Evolutionary conservation across 179 eudicot species (phyloP).

Genomic region (Silene coronaria): DNA sequence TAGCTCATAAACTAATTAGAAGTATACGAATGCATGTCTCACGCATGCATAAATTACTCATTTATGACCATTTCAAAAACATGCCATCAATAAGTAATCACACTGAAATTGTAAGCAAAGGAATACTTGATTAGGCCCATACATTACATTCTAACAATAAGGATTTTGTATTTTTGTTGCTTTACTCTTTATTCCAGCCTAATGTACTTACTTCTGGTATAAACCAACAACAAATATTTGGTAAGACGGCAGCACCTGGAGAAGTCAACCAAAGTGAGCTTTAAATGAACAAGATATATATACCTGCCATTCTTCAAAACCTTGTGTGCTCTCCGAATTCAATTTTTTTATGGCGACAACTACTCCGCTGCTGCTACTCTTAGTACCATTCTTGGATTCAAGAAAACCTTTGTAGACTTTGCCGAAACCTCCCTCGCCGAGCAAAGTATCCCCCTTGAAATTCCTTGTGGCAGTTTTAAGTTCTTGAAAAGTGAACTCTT

Average conservation of each 20-base stretch:
- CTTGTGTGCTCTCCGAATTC: slow-evolving; percentile 44
- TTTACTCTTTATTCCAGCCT: background rate
- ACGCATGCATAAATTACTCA: slow-evolving; percentile 3
- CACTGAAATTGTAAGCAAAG: background rate
- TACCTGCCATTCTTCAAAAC: slow-evolving; percentile 53
- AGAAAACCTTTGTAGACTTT: slow-evolving; percentile 46
- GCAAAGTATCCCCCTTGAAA: slow-evolving; percentile 31
- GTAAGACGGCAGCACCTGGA: background rate
- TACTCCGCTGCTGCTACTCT: slow-evolving; percentile 25
- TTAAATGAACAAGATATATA: background rate
- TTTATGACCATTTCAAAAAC: slow-evolving; percentile 13
- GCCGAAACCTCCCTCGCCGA: slow-evolving; percentile 48
- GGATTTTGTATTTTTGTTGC: background rate
- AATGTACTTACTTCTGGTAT: background rate
- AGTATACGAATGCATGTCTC: slow-evolving; percentile 8
- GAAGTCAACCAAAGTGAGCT: background rate
- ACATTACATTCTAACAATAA: background rate
- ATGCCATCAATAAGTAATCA: background rate
- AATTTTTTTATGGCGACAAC: slow-evolving; percentile 45
- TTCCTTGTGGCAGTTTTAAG: slow-evolving; percentile 41
- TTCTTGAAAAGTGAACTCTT: slow-evolving; percentile 35
- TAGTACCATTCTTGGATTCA: slow-evolving; percentile 26
- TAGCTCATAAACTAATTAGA: background rate
- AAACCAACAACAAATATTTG: background rate
- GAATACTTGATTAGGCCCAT: background rate